Evolutionary conservation across 345 rosid species (phyloP).

Genomic region (Syzygium jambos): DNA sequence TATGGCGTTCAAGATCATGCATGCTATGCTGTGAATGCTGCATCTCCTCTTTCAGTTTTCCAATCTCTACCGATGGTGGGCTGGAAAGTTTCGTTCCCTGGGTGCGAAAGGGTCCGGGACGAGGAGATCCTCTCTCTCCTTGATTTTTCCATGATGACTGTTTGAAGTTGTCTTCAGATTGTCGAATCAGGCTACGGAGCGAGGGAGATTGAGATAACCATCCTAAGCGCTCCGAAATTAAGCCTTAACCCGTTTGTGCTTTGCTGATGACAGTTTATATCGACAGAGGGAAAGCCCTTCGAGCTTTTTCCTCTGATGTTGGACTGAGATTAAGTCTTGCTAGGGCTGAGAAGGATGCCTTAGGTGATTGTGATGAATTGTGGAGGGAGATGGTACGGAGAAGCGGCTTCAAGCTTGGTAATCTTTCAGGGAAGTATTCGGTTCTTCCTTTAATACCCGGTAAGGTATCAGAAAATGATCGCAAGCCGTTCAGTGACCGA

Average conservation of each 20-base stretch:
- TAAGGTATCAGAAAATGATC: neutral
- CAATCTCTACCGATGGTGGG: neutral
- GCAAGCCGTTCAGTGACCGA: neutral
- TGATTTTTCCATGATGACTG: fast-evolving
- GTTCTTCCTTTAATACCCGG: neutral
- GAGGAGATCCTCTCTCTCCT: neutral
- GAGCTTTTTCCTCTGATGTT: neutral
- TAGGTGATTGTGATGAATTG: neutral
- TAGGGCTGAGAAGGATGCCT: neutral
- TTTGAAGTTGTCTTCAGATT: neutral
- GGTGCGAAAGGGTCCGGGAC: fast-evolving
- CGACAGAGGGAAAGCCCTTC: neutral
- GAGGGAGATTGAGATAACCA: neutral
- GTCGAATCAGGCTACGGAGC: no score
- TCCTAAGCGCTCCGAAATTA: neutral
- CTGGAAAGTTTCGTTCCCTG: neutral
- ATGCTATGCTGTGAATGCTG: neutral
- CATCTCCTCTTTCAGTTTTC: neutral
- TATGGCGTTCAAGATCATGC: no score
- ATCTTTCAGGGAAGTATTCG: neutral
- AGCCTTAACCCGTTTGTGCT: neutral
- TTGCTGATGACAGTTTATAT: fast-evolving
- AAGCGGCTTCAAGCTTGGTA: neutral
- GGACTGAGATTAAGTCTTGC: neutral
- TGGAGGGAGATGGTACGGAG: fast-evolving